Base-by-base conservation (phyloP, 2,329 filamentous ascomycete species). In the Diaporthe amygdali region DNA sequence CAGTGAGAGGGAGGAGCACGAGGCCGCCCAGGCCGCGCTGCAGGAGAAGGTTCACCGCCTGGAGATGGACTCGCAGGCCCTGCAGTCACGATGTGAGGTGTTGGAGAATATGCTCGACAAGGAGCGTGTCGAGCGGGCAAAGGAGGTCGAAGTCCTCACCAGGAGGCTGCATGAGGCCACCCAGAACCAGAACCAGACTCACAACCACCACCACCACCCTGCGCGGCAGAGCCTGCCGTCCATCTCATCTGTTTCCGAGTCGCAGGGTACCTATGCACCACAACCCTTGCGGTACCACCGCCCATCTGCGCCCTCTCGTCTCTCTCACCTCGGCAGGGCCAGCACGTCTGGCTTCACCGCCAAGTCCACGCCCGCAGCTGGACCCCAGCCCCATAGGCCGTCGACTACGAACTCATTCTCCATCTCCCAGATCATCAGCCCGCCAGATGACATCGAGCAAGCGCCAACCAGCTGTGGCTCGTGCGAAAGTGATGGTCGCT, bases 41-140 rank as follows among this genome's bases (percentile, higher is more conserved):
- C 86, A 85, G 75, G 86, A 88, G n/a, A 87, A 88, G 72, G 86
- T 91, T 32, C 83, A 83, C 52, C 82, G 83, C 56, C 84, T 95
- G 5, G 91, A 93, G 75, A 82, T 87, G 41, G 91, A 94, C 75
- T 83, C 94, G 4, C 89, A 93, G 76, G 89, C 90, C 22, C 90
- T 92, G 75, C 89, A 87, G 46, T 88, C 85, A 34, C 86, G 88
- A 73, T 93, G 90, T 79, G 83, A 89, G 75, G 83, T 87, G 32
- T 81, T 94, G 30, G 91, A 94, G 79, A 89, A 86, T 71, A 86
- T 91, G 79, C 84, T 93, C 10, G 88, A 90, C 70, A 86, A 86
- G 71, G 89, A 91, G 78, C 85, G 87, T 20, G 81, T 85, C 73
- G 84, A 86, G 55, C 83, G 86, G 80, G 55, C 70, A 12, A 73